Percentiles rank a stretch among this genome's conserved stretches.
phyloP scores from a whole-genome alignment of 192 early-diverging fungal genomes.

The Mycoemilia scoparia region DNA sequence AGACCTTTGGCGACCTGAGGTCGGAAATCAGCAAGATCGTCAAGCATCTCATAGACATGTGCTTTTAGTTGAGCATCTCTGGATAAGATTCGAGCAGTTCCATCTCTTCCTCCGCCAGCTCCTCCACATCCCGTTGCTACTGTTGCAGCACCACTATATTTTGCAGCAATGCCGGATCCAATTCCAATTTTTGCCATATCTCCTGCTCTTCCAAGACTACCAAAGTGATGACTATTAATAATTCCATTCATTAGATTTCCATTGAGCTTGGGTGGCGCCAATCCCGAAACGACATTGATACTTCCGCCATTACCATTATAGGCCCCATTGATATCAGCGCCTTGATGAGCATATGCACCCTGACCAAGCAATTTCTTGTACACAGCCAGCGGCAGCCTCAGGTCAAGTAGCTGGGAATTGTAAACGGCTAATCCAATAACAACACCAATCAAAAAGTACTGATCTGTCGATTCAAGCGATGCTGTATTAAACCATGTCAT shows the following conservation, averaged over 20 bases:
- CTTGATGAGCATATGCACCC: conserved; percentile 2
- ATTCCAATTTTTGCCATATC: not conserved
- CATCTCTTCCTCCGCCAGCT: conserved; percentile 8
- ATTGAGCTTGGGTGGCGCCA: conserved; percentile 1
- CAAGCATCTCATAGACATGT: conserved; percentile 43
- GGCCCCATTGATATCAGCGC: no score
- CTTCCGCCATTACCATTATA: no score
- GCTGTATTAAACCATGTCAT: conserved; percentile 64
- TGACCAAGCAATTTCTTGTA: conserved; percentile 71
- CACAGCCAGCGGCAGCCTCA: conserved; percentile 56
- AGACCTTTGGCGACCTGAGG: conserved; percentile 65
- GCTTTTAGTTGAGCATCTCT: conserved; percentile 18
- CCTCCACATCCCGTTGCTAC: no score
- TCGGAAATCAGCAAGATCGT: conserved; percentile 59
- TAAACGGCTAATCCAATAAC: conserved; percentile 87
- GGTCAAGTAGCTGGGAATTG: conserved; percentile 82
- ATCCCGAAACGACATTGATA: no score
- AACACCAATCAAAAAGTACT: conserved; percentile 81
- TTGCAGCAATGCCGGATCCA: not conserved
- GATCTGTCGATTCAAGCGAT: conserved; percentile 51
- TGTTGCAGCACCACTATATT: no score
- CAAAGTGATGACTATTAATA: no score
- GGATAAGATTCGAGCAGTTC: conserved; percentile 16
- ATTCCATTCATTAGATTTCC: not conserved
- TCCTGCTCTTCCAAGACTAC: no score